phyloP scores from a whole-genome alignment of 768 basidiomycete species.

The Macrolepiota albuminosa region DNA sequence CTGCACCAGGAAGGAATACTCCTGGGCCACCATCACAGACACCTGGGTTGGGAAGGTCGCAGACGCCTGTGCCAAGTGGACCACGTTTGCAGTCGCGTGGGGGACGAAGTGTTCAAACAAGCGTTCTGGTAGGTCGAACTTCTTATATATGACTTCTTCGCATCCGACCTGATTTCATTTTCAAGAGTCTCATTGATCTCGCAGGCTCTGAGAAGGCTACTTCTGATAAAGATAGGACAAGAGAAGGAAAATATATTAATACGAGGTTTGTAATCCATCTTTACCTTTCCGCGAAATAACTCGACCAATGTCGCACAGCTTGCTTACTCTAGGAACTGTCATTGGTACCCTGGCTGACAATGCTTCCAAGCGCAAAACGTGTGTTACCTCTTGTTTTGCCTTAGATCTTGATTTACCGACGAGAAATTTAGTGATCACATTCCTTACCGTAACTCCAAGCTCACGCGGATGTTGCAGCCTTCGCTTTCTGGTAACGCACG shows the following conservation, averaged over 20 bases:
- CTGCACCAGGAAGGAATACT: conserved; percentile 33
- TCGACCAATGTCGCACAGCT: conserved; percentile 34
- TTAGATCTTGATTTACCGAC: not conserved
- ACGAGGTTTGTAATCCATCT: conserved; percentile 46
- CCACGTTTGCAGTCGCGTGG: conserved; percentile 72
- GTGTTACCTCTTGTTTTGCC: conserved; percentile 11
- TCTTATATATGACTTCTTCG: not conserved
- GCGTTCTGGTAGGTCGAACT: conserved; percentile 52
- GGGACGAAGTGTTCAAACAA: conserved; percentile 74
- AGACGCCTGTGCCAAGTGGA: conserved; percentile 37
- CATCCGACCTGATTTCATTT: conserved; percentile 1
- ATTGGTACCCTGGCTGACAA: conserved; percentile 92
- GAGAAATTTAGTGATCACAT: conserved; percentile 68
- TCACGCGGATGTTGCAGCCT: conserved; percentile 91
- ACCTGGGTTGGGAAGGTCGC: conserved; percentile 38
- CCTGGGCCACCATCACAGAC: conserved; percentile 36
- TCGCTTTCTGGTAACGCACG: conserved; percentile 93
- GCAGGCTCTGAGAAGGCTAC: conserved; percentile 97
- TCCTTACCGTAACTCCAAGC: conserved; percentile 92
- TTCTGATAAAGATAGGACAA: conserved; percentile 90
- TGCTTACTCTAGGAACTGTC: conserved; percentile 89
- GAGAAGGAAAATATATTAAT: conserved; percentile 97
- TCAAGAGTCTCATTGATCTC: conserved; percentile 86
- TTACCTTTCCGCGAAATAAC: not conserved
- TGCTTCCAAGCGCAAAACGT: conserved; percentile 70